A percentile compares a stretch with the other conserved stretches of the same genome.
Conservation (phyloP, 371 early-diverging fungal genomes). For the Dichotomocladium elegans region DNA sequence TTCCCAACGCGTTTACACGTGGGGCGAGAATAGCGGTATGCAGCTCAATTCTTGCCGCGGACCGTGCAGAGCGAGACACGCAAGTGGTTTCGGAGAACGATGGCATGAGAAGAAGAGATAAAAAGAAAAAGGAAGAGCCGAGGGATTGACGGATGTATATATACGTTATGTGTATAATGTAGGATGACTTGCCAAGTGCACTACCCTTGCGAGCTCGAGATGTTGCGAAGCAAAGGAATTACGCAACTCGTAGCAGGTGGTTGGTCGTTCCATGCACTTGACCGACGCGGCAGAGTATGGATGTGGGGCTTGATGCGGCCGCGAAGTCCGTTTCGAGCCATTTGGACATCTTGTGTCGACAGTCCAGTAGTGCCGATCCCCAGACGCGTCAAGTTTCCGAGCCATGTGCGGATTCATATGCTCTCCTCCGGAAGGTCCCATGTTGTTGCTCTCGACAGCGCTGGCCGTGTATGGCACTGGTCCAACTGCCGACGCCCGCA, state of each 20-base stretch:
- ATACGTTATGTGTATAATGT: neutral
- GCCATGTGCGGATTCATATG: neutral
- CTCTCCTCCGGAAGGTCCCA: slow-evolving; percentile 35
- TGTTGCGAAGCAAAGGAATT: slow-evolving; percentile 29
- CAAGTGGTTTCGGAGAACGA: no score
- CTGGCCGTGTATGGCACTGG: slow-evolving; percentile 39
- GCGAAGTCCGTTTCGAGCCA: neutral
- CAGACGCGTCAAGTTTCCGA: slow-evolving; percentile 10
- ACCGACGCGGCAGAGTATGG: slow-evolving; percentile 36
- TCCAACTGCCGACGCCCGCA: slow-evolving; percentile 18
- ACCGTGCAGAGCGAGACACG: neutral
- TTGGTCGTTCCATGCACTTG: slow-evolving; percentile 48
- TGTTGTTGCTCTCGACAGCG: slow-evolving; percentile 30
- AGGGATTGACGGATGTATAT: no score
- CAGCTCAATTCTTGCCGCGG: slow-evolving; percentile 8
- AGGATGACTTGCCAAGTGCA: neutral
- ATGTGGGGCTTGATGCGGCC: slow-evolving; percentile 31
- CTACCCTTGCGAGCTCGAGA: slow-evolving; percentile 21
- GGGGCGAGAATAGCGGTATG: slow-evolving; percentile 36
- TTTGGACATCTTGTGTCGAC: neutral
- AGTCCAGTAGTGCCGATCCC: no score
- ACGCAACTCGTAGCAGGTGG: slow-evolving; percentile 40
- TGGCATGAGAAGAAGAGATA: no score
- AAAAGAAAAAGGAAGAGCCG: no score
- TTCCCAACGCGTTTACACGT: slow-evolving; percentile 28